Evolutionary conservation across 306 rosid species (phyloP), one percentile per base, ranked within the genome.

Genomic region (Medicago lupulina): DNA sequence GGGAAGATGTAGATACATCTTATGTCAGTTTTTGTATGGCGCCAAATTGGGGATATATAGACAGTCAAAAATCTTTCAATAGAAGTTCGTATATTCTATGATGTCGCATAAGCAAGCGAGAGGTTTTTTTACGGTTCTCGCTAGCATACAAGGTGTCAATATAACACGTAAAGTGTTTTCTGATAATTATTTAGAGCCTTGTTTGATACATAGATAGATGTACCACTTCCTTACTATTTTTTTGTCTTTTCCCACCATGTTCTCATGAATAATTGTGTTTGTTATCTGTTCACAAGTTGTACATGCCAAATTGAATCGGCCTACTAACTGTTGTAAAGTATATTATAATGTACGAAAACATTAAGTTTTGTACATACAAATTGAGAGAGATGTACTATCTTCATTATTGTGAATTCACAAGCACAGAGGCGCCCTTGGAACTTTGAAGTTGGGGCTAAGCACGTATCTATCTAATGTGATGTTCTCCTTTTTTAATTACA

Each of bases 1-100:
- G 75, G 69, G 89, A 80, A 76, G 82, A 81, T 67, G 69, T 50
- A 39, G 81, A 79, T 25, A 11, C 69, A n/a, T 73, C 60, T 16
- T 64, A 74, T 25, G 63, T 70, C 68, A 67, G 61, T 53, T 55
- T 76, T 68, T 71, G 40, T 59, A 43, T 80, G 67, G 69, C 40
- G 61, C 78, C 69, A 69, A 73, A 53, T 57, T 55, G 21, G 21
- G 74, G 73, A 71, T 8, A 9, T 10, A 2, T 31, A 39, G 19
- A 39, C 38, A 19, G 57, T 57, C 40, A 39, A 17, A 39, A 55
- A 49, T 64, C 73, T 71, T 57, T n/a, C 12, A n/a, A 54, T 36
- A 70, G 47, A 19, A 79, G 80, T 71, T 76, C 73, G 8, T 73
- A 51, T 47, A 55, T 54, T 82, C 55, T 40, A 25, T 38, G 72